Conservation (phyloP, 108 stramenopile genomes). For the Skeletonema costatum region DNA sequence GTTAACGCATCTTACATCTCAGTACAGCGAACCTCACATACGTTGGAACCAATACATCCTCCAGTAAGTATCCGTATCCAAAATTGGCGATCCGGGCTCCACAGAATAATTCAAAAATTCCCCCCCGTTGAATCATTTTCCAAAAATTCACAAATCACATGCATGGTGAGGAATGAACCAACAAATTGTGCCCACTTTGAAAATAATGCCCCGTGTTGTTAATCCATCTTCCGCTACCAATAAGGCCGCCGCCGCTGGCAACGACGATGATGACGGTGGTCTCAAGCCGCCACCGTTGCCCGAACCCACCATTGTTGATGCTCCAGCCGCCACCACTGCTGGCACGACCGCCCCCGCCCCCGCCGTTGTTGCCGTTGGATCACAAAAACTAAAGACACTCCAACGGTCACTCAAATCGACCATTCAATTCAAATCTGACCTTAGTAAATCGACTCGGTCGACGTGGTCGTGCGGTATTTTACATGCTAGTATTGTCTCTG, state of each 20-base stretch:
- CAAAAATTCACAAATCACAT: background rate
- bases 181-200: background rate
- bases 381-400: background rate
- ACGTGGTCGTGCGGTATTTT: background rate
- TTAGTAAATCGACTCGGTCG: background rate
- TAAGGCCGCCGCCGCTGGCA: background rate
- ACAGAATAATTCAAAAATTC: slow-evolving; percentile 1
- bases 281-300: background rate
- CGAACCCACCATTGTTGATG: background rate
- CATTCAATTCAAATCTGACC: slow-evolving; percentile 6
- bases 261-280: background rate
- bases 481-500: background rate
- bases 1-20: too few species aligned
- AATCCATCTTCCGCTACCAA: background rate
- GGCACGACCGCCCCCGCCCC: background rate
- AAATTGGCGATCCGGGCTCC: background rate
- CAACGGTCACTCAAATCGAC: background rate
- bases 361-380: background rate
- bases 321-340: background rate
- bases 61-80: background rate
- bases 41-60: background rate
- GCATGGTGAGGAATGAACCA: background rate
- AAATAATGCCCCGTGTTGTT: background rate
- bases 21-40: too few species aligned
- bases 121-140: background rate